Evolutionary conservation across 2,329 filamentous ascomycete species (phyloP), one percentile per base, ranked within the genome.

Genomic region (Beauveria sp.): DNA sequence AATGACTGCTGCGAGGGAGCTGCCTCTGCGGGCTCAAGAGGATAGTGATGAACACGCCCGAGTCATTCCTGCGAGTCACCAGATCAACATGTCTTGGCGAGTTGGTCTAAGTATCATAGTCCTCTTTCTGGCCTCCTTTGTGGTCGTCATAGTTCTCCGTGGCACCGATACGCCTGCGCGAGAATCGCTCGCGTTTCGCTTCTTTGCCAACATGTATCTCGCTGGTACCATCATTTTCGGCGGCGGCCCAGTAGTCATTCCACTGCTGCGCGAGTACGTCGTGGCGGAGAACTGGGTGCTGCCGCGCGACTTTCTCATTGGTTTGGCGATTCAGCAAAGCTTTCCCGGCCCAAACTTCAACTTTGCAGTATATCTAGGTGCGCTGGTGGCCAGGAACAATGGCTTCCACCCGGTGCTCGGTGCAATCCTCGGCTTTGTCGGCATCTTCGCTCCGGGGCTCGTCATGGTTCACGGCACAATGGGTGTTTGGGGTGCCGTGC

Each of bases 141-240:
- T 83, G 54, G 66, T 74, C 2, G 69, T 88, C 24, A 80, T 90
- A 69, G 75, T 82, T 18, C 66, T 80, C 0, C 77, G 79, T 41
- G 79, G 69, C 71, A 78, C 67, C 63, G 72, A 73, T 53, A 62
- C 71, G 0, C 24, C 50, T 5, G 48, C 48, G 10, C 47, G 68
- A 10, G 72, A 72, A 0, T 76, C 83, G 0, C 72, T 84, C 0
- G 71, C 80, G 0, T 84, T 84, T 65, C 77, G 80, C 53, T 79
- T 91, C 26, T 91, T 91, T 66, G 78, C 86, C 5, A 91, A 89
- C 70, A 82, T 91, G 73, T 90, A 87, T 67, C 83, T 91, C 0
- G 88, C 88, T 0, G 88, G 88, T 0, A 91, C 88, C 1, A 81
- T 87, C 61, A 86, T 85, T 64, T 84, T 86, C 55, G 85, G 85